Evolutionary conservation across 148 eudicot genomes (phyloP), one percentile per base, ranked within the genome.

Genomic region (Cornus suecica): DNA sequence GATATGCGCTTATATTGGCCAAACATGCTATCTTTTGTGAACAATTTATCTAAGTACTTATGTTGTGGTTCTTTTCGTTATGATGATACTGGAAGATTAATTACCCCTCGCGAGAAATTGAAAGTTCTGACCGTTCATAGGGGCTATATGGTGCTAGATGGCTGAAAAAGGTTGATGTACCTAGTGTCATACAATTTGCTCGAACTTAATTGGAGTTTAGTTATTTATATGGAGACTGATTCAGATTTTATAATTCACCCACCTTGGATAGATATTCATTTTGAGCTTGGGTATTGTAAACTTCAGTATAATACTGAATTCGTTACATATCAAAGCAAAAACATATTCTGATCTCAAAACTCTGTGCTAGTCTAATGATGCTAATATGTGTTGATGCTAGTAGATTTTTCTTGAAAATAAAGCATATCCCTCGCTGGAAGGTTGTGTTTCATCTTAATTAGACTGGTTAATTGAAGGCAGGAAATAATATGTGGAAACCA

Each of bases 381-480:
- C 76, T 41, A 41, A 64, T 65, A 20, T 13, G 45, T 66, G 15
- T 29, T 18, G 42, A 14, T 3, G 48, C 66, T 29, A 58, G 11
- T 31, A 87, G 88, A 85, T 58, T 75, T 94, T 90, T 79, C 81
- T 94, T 22, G 76, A 79, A 70, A 85, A 77, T 14, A 85, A 84
- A 69, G 95, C 91, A 42, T 94, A 92, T 83, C 91, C 92, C 4
- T 80, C 92, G 78, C 79, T 94, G 41, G 88, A 94, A 88, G 91
- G 97, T 60, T 83, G 89, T 52, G 80, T 86, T 31, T 84, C 83
- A 2, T 94, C 92, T 83, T 79, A 90, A 72, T 67, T 94, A 58
- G 98, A 94, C 81, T 94, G 98, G 98, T 82, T 88, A 79, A 85
- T 90, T 41, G 87, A 86, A 83, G 92, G 97, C 74, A 76, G 65